Evolutionary conservation across 345 rosid genomes (phyloP).

Genomic region (Melaleuca quinquenervia): DNA sequence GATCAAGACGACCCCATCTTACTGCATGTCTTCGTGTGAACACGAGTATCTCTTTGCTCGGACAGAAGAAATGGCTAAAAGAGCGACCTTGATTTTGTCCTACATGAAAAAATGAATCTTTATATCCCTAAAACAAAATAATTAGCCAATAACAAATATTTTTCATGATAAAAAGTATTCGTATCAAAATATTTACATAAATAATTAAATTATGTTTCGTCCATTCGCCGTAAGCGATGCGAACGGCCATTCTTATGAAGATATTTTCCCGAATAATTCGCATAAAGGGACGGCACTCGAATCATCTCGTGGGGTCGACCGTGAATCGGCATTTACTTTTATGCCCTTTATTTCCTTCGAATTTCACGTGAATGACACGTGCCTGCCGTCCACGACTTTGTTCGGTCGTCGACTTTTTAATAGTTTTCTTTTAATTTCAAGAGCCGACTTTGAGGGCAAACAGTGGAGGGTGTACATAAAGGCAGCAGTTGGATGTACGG

Average conservation of each 20-base stretch:
- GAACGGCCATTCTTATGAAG: no score
- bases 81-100: neutral
- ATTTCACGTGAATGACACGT: neutral
- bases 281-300: no score
- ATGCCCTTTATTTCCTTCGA: neutral
- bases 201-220: neutral
- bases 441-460: neutral
- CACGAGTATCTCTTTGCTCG: neutral
- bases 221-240: fast-evolving
- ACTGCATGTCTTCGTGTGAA: neutral
- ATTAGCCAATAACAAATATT: fast-evolving
- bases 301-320: neutral
- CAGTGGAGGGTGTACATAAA: neutral
- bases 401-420: neutral
- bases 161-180: neutral
- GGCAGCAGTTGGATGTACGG: no score
- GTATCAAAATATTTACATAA: neutral
- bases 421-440: neutral
- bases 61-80: no score
- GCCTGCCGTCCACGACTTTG: neutral
- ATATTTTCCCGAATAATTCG: neutral
- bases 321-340: neutral
- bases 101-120: neutral
- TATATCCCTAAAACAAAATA: neutral
- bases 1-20: neutral